Evolutionary conservation across 768 basidiomycete species (phyloP), one percentile per base, ranked within the genome.

Genomic region (Phanerodontia chrysosporium): DNA sequence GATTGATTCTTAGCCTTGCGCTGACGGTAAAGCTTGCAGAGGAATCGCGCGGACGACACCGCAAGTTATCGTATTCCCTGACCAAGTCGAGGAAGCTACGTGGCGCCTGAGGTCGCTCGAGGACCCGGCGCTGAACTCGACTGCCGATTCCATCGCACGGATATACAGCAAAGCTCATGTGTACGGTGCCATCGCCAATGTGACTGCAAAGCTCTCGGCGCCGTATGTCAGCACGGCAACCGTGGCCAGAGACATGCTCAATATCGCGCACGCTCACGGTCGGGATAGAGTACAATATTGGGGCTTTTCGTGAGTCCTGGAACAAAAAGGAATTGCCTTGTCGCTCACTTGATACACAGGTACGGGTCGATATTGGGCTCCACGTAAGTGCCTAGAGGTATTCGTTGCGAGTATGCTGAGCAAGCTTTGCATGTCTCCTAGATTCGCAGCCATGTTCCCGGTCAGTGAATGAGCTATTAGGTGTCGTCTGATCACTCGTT

Each of bases 381-480:
- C 4, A 62, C 61, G 61, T 62, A 36, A 45, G 61, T 16, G 9
- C 30, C 8, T 45, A 13, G 9, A 21, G 5, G 27, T 30, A 16
- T 21, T 21, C 27, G 12, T 36, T n/a, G n/a, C n/a, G n/a, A n/a
- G n/a, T n/a, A n/a, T n/a, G n/a, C n/a, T n/a, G n/a, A n/a, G n/a
- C n/a, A n/a, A n/a, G n/a, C n/a, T n/a, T n/a, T n/a, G n/a, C 53
- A 9, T n/a, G 18, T 18, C 39, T 21, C 55, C 55, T 18, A 70
- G 71, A 12, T 73, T 66, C 56, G 58, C 71, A 1, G 62, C 72
- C 1, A 71, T 72, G 64, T 73, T 68, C 59, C 72, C 72, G 12
- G 61, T 62, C 25, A 58, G 57, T 44, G 2, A 25, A 27, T n/a
- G n/a, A 25, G n/a, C 2, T 29, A 10, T 13, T 6, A 9, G 28